Evolutionary conservation across 345 rosid species (phyloP).

Genomic region (Camelina laxa): DNA sequence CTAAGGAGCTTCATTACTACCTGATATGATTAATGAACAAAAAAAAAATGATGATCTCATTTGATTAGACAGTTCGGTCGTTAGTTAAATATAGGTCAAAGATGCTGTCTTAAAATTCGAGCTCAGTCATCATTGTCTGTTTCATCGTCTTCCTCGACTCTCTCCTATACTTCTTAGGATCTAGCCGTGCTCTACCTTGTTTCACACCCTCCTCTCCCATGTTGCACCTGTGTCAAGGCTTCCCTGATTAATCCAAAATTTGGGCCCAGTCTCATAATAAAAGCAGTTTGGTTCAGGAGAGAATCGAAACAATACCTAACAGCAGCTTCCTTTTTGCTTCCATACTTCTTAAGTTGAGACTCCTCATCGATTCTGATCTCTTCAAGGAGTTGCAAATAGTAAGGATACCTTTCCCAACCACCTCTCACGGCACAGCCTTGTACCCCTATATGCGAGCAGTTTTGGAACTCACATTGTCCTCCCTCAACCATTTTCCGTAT

Average conservation of each 20-base stretch:
- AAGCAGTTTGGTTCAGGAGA: constrained; percentile 9
- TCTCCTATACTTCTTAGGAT: constrained; percentile 78
- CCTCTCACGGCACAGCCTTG: constrained; percentile 77
- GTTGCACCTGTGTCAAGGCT: constrained; percentile 57
- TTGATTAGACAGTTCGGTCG: constrained; percentile 47
- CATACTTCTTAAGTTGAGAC: constrained; percentile 79
- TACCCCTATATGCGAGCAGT: constrained; percentile 85
- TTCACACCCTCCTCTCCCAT: constrained; percentile 70
- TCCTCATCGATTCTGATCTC: constrained; percentile 84
- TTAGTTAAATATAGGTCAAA: constrained; percentile 47
- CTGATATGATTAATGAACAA: background rate
- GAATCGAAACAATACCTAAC: constrained; percentile 60
- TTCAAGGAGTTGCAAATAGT: constrained; percentile 80
- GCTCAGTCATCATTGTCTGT: constrained; percentile 62
- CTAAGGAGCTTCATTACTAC: background rate
- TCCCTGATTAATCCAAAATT: background rate
- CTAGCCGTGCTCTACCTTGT: constrained; percentile 77
- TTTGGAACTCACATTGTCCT: constrained; percentile 68
- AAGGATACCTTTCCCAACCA: constrained; percentile 82
- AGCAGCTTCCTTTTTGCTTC: constrained; percentile 82
- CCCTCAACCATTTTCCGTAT: constrained; percentile 56
- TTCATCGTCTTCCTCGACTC: constrained; percentile 74
- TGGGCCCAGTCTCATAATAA: background rate
- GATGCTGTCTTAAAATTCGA: constrained; percentile 53
- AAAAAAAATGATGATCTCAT: no score